A percentile compares a stretch with the other conserved stretches of the same genome.
Conservation (phyloP, 164 flowering plant genomes). For the Magnolia changhungtana region DNA sequence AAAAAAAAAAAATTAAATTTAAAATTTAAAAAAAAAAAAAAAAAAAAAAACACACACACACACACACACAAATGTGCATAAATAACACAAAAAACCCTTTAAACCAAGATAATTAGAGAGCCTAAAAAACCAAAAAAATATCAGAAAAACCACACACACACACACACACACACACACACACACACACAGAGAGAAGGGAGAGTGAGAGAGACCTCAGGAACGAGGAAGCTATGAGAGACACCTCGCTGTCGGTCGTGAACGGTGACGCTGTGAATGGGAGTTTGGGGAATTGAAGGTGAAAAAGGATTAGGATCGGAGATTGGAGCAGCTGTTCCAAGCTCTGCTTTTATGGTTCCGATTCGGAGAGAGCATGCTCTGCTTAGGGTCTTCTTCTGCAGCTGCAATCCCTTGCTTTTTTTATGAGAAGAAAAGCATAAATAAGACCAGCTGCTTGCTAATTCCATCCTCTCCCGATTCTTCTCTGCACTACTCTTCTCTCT, state of each 20-base stretch:
- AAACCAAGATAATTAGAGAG: not conserved
- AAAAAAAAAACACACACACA: too few species aligned
- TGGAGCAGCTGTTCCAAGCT: slow-evolving; percentile 35
- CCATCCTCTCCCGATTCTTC: not conserved
- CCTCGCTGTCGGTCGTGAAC: slow-evolving; percentile 81
- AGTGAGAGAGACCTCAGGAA: slow-evolving; percentile 67
- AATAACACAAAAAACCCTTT: too few species aligned
- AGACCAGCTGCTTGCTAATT: not conserved
- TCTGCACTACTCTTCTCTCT: not conserved
- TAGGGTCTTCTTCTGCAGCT: not conserved
- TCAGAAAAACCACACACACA: too few species aligned
- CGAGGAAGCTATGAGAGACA: slow-evolving; percentile 71
- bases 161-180: not conserved
- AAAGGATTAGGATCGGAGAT: slow-evolving; percentile 14
- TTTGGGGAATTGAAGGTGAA: slow-evolving; percentile 18
- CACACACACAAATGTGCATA: too few species aligned
- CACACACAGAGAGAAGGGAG: not conserved
- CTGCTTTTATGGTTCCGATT: slow-evolving; percentile 21
- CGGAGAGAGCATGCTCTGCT: not conserved
- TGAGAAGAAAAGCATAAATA: not conserved
- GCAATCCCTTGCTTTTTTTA: not conserved
- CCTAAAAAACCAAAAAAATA: not conserved
- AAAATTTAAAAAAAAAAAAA: too few species aligned
- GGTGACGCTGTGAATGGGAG: slow-evolving; percentile 68
- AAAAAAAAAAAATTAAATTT: too few species aligned